Evolutionary conservation across 1,284 basidiomycete species (phyloP).

Genomic region (Crepidotus sp.): DNA sequence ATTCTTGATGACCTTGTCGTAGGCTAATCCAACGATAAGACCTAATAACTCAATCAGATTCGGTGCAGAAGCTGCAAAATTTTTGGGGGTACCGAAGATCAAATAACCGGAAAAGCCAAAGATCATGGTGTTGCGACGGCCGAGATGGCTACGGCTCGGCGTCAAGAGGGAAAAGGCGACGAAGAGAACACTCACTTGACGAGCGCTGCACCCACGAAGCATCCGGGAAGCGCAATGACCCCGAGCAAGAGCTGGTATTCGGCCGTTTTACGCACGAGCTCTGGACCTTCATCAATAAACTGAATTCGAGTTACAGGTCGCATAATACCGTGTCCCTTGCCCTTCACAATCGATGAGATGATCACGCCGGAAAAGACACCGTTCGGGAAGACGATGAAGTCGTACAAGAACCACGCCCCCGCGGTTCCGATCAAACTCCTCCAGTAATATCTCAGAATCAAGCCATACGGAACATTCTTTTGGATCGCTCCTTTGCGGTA

Average conservation of each 20-base stretch:
- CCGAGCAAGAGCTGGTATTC: slow-evolving; percentile 70
- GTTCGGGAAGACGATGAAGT: slow-evolving; percentile 59
- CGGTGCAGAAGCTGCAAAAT: slow-evolving; percentile 13
- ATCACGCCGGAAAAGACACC: slow-evolving; percentile 55
- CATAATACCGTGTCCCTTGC: slow-evolving; percentile 44
- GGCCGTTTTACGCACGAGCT: slow-evolving; percentile 31
- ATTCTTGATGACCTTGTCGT: slow-evolving; percentile 58
- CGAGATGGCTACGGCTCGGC: slow-evolving; percentile 55
- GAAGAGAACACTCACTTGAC: not conserved
- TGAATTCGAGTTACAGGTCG: slow-evolving; percentile 3
- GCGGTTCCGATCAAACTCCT: slow-evolving; percentile 58
- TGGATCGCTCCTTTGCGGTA: slow-evolving; percentile 63
- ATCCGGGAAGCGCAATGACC: slow-evolving; percentile 60
- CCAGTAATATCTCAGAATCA: slow-evolving; percentile 66
- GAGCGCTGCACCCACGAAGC: slow-evolving; percentile 26
- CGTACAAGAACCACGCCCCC: slow-evolving; percentile 69
- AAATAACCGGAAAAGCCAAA: slow-evolving; percentile 65
- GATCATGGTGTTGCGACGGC: slow-evolving; percentile 44
- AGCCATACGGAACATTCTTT: slow-evolving; percentile 53
- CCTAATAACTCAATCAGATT: slow-evolving; percentile 17
- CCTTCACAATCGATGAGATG: slow-evolving; percentile 50
- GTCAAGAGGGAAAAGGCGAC: slow-evolving; percentile 26
- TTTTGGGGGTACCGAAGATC: slow-evolving; percentile 42
- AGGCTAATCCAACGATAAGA: slow-evolving; percentile 58
- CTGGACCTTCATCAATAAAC: not conserved